These are phyloP conservation scores for Blastobotrys proliferans DNA, from an alignment of 1,139 yeast genomes.

Conservation along the genomic window DNA sequence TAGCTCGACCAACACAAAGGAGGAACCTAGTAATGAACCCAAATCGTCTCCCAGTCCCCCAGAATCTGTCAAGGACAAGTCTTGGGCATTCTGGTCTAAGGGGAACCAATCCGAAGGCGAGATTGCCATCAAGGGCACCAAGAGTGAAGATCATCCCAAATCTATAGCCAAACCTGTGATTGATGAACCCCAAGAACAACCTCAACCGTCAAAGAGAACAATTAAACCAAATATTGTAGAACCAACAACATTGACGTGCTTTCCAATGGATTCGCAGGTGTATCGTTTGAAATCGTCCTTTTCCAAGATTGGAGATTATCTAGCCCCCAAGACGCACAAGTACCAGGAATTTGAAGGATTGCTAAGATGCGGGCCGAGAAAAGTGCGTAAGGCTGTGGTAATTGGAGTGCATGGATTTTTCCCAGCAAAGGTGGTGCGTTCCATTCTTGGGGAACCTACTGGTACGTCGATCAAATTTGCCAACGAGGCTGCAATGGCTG, in stretches of 20 bases:
- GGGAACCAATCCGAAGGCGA: constrained; percentile 28
- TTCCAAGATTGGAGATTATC: constrained; percentile 23
- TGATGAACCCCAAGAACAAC: constrained; percentile 5
- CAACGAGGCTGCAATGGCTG: constrained; percentile 76
- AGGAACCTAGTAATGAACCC: neutral
- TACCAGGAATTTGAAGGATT: constrained; percentile 22
- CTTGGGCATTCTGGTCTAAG: constrained; percentile 37
- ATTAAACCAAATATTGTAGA: constrained; percentile 31
- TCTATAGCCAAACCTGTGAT: constrained; percentile 6
- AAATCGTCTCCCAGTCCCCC: too few relatives aligned
- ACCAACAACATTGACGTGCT: constrained; percentile 29
- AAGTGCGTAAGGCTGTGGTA: constrained; percentile 53
- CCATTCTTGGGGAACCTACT: constrained; percentile 86
- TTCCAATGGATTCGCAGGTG: constrained; percentile 25
- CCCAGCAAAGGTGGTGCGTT: constrained; percentile 80
- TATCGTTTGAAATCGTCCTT: constrained; percentile 22
- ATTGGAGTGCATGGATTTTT: constrained; percentile 96
- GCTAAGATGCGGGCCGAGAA: constrained; percentile 22
- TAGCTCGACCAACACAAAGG: neutral
- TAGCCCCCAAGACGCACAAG: constrained; percentile 20
- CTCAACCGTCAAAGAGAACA: constrained; percentile 7
- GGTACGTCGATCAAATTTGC: constrained; percentile 88
- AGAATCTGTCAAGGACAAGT: constrained; percentile 12
- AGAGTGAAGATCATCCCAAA: constrained; percentile 34
- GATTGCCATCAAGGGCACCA: constrained; percentile 39